These are phyloP conservation scores for Torulaspora indica DNA, from an alignment of 805 yeast species.

Conservation along the genomic window DNA sequence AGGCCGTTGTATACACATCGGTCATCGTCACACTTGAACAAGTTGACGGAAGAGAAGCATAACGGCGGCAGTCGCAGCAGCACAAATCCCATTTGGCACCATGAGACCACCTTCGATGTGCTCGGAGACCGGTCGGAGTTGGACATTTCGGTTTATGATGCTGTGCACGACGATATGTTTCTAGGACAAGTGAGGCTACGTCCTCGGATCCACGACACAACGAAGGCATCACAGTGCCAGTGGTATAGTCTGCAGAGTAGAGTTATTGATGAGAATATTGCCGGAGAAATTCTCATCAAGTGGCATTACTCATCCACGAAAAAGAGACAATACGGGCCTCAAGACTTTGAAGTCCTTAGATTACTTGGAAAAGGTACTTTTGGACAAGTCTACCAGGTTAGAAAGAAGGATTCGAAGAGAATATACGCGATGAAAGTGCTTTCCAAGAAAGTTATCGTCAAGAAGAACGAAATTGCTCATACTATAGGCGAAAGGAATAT, in stretches of 20 bases:
- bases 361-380: conserved; percentile 94
- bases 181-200: conserved; percentile 76
- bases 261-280: conserved; percentile 65
- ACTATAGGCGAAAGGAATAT: conserved; percentile 97
- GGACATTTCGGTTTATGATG: conserved; percentile 88
- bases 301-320: conserved; percentile 66
- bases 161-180: conserved; percentile 73
- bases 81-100: conserved; percentile 79
- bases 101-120: conserved; percentile 89
- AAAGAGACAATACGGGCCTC: conserved; percentile 83
- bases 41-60: conserved; percentile 27
- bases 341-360: conserved; percentile 87
- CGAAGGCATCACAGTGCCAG: conserved; percentile 45
- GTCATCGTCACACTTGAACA: conserved; percentile 42
- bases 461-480: conserved; percentile 96
- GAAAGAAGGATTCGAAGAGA: conserved; percentile 81
- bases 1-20: conserved; percentile 43
- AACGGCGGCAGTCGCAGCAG: conserved; percentile 15
- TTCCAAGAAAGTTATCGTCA: conserved; percentile 90
- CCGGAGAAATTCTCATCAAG: conserved; percentile 72
- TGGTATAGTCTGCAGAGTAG: conserved; percentile 78
- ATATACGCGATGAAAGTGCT: conserved; percentile 97
- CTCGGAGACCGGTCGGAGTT: conserved; percentile 77
- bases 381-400: conserved; percentile 96
- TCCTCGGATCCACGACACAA: conserved; percentile 46